Conservation (phyloP, 345 rosid genomes). For the Firmiana major region DNA sequence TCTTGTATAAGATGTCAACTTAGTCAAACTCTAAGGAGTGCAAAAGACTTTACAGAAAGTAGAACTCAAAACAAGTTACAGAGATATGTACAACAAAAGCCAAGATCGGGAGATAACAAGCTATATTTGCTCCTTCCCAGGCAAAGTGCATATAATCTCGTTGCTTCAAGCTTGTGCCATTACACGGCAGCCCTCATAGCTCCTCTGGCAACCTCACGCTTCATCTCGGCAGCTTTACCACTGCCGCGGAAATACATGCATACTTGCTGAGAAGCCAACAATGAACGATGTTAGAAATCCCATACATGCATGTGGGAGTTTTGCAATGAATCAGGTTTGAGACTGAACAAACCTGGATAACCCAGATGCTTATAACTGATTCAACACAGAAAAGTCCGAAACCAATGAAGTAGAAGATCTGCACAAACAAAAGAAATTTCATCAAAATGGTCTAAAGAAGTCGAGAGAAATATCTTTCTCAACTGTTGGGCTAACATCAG, state of each 20-base stretch:
- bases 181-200: constrained; percentile 69
- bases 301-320: too few relatives aligned
- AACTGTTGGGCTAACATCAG: neutral
- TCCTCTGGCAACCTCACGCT: constrained; percentile 53
- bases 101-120: neutral
- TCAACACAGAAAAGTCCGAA: constrained; percentile 74
- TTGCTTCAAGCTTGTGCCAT: constrained; percentile 7
- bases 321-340: neutral
- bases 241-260: constrained; percentile 80
- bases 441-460: neutral
- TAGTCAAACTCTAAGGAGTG: neutral
- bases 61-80: constrained; percentile 2
- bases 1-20: neutral
- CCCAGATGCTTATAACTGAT: constrained; percentile 89
- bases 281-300: neutral
- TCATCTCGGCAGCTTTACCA: constrained; percentile 60
- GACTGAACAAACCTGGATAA: constrained; percentile 64
- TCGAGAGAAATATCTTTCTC: neutral
- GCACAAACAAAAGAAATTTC: neutral
- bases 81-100: neutral
- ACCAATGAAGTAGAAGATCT: constrained; percentile 92
- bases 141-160: neutral
- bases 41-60: constrained; percentile 1
- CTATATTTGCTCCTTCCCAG: neutral
- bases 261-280: constrained; percentile 49